Percentiles rank a stretch among this genome's conserved stretches.
Conservation (phyloP, 1,139 yeast genomes). For the Saccharomycopsis hybrid region DNA sequence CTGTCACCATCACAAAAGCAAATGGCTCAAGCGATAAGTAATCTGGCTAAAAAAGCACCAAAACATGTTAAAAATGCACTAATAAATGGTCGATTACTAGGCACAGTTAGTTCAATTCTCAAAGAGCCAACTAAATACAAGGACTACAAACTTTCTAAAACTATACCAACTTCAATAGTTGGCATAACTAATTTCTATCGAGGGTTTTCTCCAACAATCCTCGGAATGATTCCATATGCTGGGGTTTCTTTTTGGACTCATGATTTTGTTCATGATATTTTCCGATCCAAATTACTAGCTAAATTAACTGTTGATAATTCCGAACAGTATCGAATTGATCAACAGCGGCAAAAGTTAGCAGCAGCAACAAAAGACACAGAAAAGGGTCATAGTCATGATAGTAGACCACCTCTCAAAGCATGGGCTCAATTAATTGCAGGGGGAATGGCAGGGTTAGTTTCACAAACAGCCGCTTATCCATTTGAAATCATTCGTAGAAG, state of each 20-base stretch:
- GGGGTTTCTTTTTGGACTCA: slow-evolving; percentile 96
- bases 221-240: slow-evolving; percentile 97
- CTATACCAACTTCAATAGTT: slow-evolving; percentile 22
- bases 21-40: too few species aligned
- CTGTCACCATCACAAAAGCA: slow-evolving; percentile 14
- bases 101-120: slow-evolving; percentile 52
- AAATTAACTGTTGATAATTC: slow-evolving; percentile 46
- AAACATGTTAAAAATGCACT: too few species aligned
- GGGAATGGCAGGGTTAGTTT: slow-evolving; percentile 87
- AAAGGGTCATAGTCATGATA: slow-evolving; percentile 1
- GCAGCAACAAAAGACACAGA: neutral
- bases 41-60: too few species aligned
- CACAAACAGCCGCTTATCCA: slow-evolving; percentile 97
- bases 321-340: neutral
- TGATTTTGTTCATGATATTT: slow-evolving; percentile 80
- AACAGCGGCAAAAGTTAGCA: neutral
- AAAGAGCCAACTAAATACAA: slow-evolving; percentile 42
- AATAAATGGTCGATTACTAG: slow-evolving; percentile 45
- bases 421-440: slow-evolving; percentile 96
- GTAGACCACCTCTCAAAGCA: slow-evolving; percentile 63
- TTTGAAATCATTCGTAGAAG: slow-evolving; percentile 91
- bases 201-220: slow-evolving; percentile 88
- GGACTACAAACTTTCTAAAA: slow-evolving; percentile 1
- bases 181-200: slow-evolving; percentile 70
- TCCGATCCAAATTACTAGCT: slow-evolving; percentile 51